Conservation (phyloP, 441 rosid species). For the Bocquillonia castaneifolia region DNA sequence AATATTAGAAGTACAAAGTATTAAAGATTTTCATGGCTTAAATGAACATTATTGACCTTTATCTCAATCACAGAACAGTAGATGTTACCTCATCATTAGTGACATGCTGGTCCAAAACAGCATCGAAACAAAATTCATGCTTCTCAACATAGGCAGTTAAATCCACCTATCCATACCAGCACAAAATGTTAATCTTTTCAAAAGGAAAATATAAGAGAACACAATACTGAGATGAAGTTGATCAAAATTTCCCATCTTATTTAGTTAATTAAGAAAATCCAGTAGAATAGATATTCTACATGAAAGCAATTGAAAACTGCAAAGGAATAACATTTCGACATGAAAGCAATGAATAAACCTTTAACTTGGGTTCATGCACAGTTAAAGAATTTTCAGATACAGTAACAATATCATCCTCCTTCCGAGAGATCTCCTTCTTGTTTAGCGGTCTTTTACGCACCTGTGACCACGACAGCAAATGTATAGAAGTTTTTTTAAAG, state of each 20-base stretch:
- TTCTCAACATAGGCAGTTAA: constrained; percentile 95
- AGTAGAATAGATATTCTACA: too few species aligned
- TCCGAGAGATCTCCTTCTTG: constrained; percentile 79
- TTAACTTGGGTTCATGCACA: constrained; percentile 91
- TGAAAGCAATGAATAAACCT: constrained; percentile 52
- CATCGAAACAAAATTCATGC: constrained; percentile 98
- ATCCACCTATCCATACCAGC: constrained; percentile 70
- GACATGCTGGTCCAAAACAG: constrained; percentile 82
- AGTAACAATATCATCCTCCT: constrained; percentile 88
- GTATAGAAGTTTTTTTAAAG: neutral
- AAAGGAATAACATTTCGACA: neutral
- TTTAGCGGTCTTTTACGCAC: constrained; percentile 95
- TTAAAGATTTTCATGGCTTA: neutral
- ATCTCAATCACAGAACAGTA: neutral
- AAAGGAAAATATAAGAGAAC: constrained; percentile 7
- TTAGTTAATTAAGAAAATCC: too few species aligned
- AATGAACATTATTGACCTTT: neutral
- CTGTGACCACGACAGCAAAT: constrained; percentile 32
- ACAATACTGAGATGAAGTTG: constrained; percentile 1
- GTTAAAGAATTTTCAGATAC: constrained; percentile 66
- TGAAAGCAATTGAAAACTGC: too few species aligned
- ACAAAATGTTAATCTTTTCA: constrained; percentile 20
- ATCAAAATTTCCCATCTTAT: constrained; percentile 2
- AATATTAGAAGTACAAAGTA: neutral
- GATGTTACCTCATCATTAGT: constrained; percentile 80